A percentile compares a stretch with the other conserved stretches of the same genome.
phyloP scores from a whole-genome alignment of 495 filamentous ascomycete genomes.

The Mytilinidion resinicola region DNA sequence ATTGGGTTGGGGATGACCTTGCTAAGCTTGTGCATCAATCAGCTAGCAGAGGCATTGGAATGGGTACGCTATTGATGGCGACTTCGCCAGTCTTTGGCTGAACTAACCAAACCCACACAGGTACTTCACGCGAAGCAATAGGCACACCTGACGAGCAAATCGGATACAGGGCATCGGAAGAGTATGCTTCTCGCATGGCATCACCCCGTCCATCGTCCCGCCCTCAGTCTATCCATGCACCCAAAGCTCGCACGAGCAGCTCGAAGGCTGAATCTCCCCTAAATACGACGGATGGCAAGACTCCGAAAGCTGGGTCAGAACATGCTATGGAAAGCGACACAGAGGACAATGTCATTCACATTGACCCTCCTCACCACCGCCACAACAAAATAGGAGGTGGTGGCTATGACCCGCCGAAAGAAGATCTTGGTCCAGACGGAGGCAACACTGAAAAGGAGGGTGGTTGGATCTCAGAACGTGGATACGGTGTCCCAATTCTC shows the following conservation, averaged over 20 bases:
- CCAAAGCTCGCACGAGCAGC: conserved; percentile 35
- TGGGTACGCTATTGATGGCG: conserved; percentile 36
- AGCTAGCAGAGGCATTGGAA: conserved; percentile 55
- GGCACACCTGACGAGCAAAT: conserved; percentile 50
- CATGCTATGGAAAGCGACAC: conserved; percentile 41
- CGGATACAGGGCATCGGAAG: conserved; percentile 72
- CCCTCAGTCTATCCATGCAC: conserved; percentile 33
- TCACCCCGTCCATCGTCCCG: conserved; percentile 54
- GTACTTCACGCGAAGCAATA: conserved; percentile 31
- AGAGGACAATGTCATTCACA: conserved; percentile 62
- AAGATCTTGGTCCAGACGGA: conserved; percentile 40
- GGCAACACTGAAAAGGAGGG: conserved; percentile 46
- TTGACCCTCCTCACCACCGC: conserved; percentile 62
- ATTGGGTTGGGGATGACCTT: conserved; percentile 83
- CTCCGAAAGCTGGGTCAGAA: conserved; percentile 21
- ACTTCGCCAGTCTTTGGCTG: conserved; percentile 10
- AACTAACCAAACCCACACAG: conserved; percentile 23
- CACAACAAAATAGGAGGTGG: conserved; percentile 55
- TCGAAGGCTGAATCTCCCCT: conserved; percentile 53
- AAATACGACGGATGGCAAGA: conserved; percentile 30
- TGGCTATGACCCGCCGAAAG: conserved; percentile 39
- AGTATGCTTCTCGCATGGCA: conserved; percentile 64
- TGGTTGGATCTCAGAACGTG: conserved; percentile 47
- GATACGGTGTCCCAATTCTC: conserved; percentile 68
- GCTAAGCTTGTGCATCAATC: conserved; percentile 82